Conservation (phyloP, 768 basidiomycete species). For the Pisolithus orientalis region DNA sequence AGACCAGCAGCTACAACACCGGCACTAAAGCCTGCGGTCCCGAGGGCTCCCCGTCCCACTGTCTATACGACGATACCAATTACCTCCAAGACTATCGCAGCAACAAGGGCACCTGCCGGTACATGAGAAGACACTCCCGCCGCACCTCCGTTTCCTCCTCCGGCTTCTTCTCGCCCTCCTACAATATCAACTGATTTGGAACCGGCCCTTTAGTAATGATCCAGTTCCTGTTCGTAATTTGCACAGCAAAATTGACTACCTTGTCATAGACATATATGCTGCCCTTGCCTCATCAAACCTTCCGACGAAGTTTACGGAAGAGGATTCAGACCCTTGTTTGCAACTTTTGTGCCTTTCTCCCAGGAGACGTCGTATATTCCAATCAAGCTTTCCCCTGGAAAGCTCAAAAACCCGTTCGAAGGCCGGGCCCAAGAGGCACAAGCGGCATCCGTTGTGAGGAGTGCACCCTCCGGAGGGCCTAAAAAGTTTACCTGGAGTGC, state of each 20-base stretch:
- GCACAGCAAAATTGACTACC: neutral
- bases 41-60: conserved; percentile 42
- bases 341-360: neutral
- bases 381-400: conserved; percentile 82
- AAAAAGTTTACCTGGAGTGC: conserved; percentile 94
- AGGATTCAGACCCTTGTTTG: conserved; percentile 37
- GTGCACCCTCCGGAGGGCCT: conserved; percentile 26
- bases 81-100: conserved; percentile 32
- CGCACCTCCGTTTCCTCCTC: conserved; percentile 19
- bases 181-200: conserved; percentile 36
- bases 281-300: conserved; percentile 36
- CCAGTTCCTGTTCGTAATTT: neutral
- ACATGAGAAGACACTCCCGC: conserved; percentile 49
- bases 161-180: conserved; percentile 42
- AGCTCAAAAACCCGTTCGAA: conserved; percentile 75
- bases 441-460: conserved; percentile 18
- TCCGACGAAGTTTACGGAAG: conserved; percentile 64
- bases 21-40: conserved; percentile 25
- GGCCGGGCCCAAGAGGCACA: conserved; percentile 39
- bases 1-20: conserved; percentile 10
- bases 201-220: conserved; percentile 29
- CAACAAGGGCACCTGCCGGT: conserved; percentile 43
- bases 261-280: conserved; percentile 18
- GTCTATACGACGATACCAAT: conserved; percentile 41
- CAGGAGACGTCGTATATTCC: conserved; percentile 83